Base-by-base conservation (phyloP, 371 early-diverging fungal species). In the Sporodiniella umbellata region DNA sequence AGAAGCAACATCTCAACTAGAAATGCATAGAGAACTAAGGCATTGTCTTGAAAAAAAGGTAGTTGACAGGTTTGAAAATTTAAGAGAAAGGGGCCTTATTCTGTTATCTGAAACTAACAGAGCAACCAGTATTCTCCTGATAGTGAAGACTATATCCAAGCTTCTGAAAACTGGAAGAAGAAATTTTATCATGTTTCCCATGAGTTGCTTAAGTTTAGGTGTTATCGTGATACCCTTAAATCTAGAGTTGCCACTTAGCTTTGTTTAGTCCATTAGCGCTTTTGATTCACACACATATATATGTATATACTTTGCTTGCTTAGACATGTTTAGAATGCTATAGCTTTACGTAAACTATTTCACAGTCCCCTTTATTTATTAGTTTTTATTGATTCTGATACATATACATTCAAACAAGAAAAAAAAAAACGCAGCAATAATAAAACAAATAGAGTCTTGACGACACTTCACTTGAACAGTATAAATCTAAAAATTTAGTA, bases 1-100 rank as follows among this genome's bases (percentile, higher is more conserved):
- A 5, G 17, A 8, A 14, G 23, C 42, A 4, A 35, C 31, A 43
- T 21, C 8, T 4, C 53, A 69, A 39, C 22, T 54, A 24, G 26
- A 46, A 6, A 42, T 53, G 1, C 69, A 68, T 43, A 54, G 62
- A 15, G 18, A 23, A 23, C n/a, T 56, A 10, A 56, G 53, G 40
- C 17, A 39, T 0, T 35, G 26, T 12, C 26, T 45, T 18, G 50
- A 59, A 42, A 49, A 45, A 42, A 59, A 59, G 45, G 59, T 59
- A 45, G 18, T 19, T 17, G 3, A 0, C 4, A 15, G n/a, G 8
- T 6, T 11, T 5, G n/a, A 14, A 35, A 0, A 35, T 3, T 31
- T 8, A 31, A 31, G 2, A 12, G 12, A 31, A n/a, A n/a, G n/a
- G n/a, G n/a, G n/a, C n/a, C n/a, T n/a, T n/a, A n/a, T n/a, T n/a